phyloP scores from a whole-genome alignment of 208 protist species.

The Trypanosoma avium region DNA sequence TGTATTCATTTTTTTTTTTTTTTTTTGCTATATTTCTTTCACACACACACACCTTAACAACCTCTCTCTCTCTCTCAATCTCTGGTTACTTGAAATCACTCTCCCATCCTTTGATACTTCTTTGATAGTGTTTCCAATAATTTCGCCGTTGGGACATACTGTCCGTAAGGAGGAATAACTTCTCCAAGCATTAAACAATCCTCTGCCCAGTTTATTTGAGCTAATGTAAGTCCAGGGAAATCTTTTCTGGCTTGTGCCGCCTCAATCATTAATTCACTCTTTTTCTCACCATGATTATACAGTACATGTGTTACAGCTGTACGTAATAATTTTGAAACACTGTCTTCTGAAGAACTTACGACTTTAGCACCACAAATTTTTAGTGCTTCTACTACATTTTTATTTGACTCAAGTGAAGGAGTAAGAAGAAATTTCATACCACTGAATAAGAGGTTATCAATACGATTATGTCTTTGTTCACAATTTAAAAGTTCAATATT shows the following conservation, averaged over 20 bases:
- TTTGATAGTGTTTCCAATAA: slow-evolving; percentile 82
- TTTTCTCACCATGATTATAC: slow-evolving; percentile 79
- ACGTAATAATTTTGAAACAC: slow-evolving; percentile 40
- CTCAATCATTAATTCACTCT: slow-evolving; percentile 63
- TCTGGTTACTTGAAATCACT: too few species aligned
- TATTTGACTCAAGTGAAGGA: slow-evolving; percentile 44
- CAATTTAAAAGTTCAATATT: slow-evolving; percentile 64
- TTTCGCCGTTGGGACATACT: slow-evolving; percentile 79
- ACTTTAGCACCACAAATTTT: slow-evolving; percentile 66
- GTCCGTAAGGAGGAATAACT: slow-evolving; percentile 60
- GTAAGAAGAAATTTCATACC: slow-evolving; percentile 66
- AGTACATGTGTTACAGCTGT: slow-evolving; percentile 73
- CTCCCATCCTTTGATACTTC: slow-evolving; percentile 48
- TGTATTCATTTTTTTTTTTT: too few species aligned
- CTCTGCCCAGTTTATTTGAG: slow-evolving; percentile 73
- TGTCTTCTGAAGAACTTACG: slow-evolving; percentile 25
- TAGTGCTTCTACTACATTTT: slow-evolving; percentile 36
- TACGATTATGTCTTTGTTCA: slow-evolving; percentile 58
- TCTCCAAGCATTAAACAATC: slow-evolving; percentile 86
- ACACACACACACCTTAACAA: too few species aligned
- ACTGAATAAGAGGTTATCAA: slow-evolving; percentile 78
- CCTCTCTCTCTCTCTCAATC: too few species aligned
- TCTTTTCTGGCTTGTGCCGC: slow-evolving; percentile 46
- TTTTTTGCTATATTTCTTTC: too few species aligned
- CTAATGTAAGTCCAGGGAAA: slow-evolving; percentile 65